Conservation (phyloP, 768 basidiomycete species). For the Inosperma sp. region DNA sequence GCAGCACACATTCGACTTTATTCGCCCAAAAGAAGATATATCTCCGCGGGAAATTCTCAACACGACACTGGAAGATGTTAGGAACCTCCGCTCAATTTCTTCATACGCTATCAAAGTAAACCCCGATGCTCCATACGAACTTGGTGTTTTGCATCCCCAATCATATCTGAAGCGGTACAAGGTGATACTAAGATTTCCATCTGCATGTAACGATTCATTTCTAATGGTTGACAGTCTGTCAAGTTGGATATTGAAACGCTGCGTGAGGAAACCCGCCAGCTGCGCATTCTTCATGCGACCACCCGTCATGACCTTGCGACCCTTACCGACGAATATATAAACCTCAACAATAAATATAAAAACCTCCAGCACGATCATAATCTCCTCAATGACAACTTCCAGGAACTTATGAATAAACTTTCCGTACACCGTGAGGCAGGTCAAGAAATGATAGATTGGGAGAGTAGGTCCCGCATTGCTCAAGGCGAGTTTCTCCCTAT, state of each 20-base stretch:
- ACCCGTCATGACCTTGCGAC: neutral
- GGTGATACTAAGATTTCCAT: neutral
- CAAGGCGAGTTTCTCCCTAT: neutral
- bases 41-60: neutral
- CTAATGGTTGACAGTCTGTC: neutral
- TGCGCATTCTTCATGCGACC: neutral
- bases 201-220: neutral
- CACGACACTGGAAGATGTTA: neutral
- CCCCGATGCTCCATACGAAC: neutral
- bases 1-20: neutral
- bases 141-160: neutral
- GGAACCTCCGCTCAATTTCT: neutral
- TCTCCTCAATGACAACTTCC: neutral
- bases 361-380: neutral
- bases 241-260: neutral
- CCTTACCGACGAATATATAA: neutral
- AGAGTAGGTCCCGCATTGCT: neutral
- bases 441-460: neutral
- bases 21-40: neutral
- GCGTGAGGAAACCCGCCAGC: neutral
- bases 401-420: neutral
- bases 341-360: neutral
- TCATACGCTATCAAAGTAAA: neutral
- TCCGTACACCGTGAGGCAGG: neutral
- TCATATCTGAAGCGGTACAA: neutral